Evolutionary conservation across 441 rosid species (phyloP), one percentile per base, ranked within the genome.

Genomic region (Eutrema salsugineum): DNA sequence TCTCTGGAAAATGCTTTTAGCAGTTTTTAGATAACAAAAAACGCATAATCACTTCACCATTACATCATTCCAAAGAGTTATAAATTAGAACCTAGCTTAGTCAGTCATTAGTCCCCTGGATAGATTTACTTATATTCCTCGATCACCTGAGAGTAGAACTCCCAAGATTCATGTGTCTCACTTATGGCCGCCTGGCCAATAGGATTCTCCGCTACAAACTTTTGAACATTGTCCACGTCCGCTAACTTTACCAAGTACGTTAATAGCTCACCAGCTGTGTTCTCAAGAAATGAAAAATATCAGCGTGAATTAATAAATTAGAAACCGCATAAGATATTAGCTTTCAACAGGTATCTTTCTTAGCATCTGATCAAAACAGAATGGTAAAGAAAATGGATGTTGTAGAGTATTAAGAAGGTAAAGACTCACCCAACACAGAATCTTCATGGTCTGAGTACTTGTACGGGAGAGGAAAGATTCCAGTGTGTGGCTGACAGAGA

Each of bases 191-290:
- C 59, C 77, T 88, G 87, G 51, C 93, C 93, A 43, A 82, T 80
- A 42, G 90, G 90, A 79, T 88, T 84, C 73, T 84, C 77, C 36
- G 55, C 73, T 28, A 86, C 84, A 59, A 77, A 88, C 65, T 80
- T 73, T 53, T 73, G 87, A 65, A 84, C 85, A 59, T 79, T 72
- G 2, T 79, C 77, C 0, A 85, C 82, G 64, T 42, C 71, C 5
- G 82, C 85, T 78, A 88, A 57, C 30, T 77, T 72, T 77, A 82
- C 85, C 38, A 88, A 70, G 67, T 86, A 88, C 15, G 65, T 65
- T 48, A 79, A 80, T 32, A 88, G 79, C 59, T 88, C 85, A 62
- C 90, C 90, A 27, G 80, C 90, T 87, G 80, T 87, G 80, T 64
- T 40, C n/a, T 3, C 57, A 73, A 66, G 28, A 48, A 58, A 36